phyloP scores from a whole-genome alignment of 2,329 filamentous ascomycete species.

The Talaromyces sp. region DNA sequence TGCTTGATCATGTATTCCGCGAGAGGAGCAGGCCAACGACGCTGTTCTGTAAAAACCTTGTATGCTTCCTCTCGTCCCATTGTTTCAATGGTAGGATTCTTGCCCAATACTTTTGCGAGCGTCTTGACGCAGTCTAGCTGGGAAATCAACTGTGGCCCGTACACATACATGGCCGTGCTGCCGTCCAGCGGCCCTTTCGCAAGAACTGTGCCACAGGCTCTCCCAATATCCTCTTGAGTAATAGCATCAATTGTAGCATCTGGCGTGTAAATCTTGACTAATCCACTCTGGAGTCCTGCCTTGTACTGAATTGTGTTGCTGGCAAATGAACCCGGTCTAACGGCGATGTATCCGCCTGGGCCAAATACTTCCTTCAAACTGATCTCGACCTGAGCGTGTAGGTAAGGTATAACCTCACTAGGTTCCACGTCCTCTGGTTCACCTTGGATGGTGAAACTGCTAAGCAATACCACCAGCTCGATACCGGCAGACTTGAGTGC shows the following conservation, averaged over 20 bases:
- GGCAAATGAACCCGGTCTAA: neutral
- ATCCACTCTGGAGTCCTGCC: neutral
- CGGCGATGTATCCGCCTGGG: neutral
- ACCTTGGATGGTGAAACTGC: conserved; percentile 22
- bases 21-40: neutral
- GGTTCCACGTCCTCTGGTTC: neutral
- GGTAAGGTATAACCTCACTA: neutral
- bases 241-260: neutral
- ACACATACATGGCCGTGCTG: conserved; percentile 38
- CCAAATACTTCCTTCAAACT: neutral
- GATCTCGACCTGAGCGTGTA: neutral
- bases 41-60: neutral
- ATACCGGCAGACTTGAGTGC: conserved; percentile 50
- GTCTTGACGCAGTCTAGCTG: conserved; percentile 30
- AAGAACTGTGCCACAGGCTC: neutral
- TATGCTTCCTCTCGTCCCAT: neutral
- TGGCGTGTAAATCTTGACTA: neutral
- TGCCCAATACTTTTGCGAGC: conserved; percentile 35
- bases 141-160: conserved; percentile 39
- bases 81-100: conserved; percentile 12
- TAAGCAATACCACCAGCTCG: conserved; percentile 50
- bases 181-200: conserved; percentile 23
- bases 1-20: neutral
- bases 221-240: neutral
- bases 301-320: neutral